phyloP scores from a whole-genome alignment of 2,329 filamentous ascomycete genomes.

The Fusarium sp. region DNA sequence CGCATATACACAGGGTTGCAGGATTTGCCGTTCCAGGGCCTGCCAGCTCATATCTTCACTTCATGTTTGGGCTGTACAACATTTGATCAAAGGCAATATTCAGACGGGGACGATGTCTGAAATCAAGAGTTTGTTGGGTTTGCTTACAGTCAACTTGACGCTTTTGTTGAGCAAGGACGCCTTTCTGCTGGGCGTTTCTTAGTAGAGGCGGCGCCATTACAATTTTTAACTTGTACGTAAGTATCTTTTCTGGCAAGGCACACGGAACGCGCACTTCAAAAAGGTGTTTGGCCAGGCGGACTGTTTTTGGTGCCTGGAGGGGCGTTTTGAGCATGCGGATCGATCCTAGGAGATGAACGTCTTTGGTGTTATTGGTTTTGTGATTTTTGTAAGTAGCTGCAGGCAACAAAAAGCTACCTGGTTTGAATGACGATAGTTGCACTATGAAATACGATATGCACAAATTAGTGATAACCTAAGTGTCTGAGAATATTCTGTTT shows the following conservation, averaged over 20 bases:
- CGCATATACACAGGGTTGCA: slow-evolving; percentile 39
- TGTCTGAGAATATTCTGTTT: not conserved
- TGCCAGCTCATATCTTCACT: slow-evolving; percentile 34
- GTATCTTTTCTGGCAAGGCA: slow-evolving; percentile 50
- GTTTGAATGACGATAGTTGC: slow-evolving; percentile 40
- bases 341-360: slow-evolving; percentile 43
- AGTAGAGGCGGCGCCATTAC: slow-evolving; percentile 21
- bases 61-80: slow-evolving; percentile 48
- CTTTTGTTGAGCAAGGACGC: slow-evolving; percentile 27
- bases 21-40: slow-evolving; percentile 28
- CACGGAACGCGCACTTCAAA: slow-evolving; percentile 57
- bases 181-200: slow-evolving; percentile 17
- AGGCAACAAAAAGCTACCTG: slow-evolving; percentile 48
- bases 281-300: slow-evolving; percentile 56
- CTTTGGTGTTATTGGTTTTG: slow-evolving; percentile 47
- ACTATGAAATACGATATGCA: slow-evolving; percentile 38
- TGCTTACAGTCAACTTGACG: slow-evolving; percentile 19
- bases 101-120: slow-evolving; percentile 40
- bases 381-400: slow-evolving; percentile 40
- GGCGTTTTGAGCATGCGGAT: slow-evolving; percentile 46
- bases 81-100: slow-evolving; percentile 42
- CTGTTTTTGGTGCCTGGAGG: slow-evolving; percentile 41
- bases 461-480: not conserved
- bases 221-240: slow-evolving; percentile 53
- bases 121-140: slow-evolving; percentile 28